A percentile compares a stretch with the other conserved stretches of the same genome.
Evolutionary conservation across 164 flowering plant genomes (phyloP).

Genomic region (grape (Vitis vinifera)): ASM3070453v1 NC_081822.1:32605501-32606000

Average conservation of each 20-base stretch:
- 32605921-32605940: conserved; percentile 1
- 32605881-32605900: conserved; percentile 67
- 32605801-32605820: conserved; percentile 64
- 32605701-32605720: conserved; percentile 68
- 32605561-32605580: conserved; percentile 50
- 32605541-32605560: conserved; percentile 51
- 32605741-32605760: conserved; percentile 24
- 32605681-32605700: conserved; percentile 46
- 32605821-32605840: conserved; percentile 63
- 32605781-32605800: conserved; percentile 71
- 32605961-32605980: no score
- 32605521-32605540: conserved; percentile 26
- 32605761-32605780: conserved; percentile 81
- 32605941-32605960: neutral
- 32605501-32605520: conserved; percentile 51
- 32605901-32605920: conserved; percentile 45
- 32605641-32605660: conserved; percentile 75
- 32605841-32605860: conserved; percentile 76
- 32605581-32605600: conserved; percentile 54
- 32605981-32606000: no score
- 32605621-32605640: conserved; percentile 73
- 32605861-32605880: conserved; percentile 72
- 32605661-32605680: conserved; percentile 58
- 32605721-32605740: conserved; percentile 69
- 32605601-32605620: conserved; percentile 59